phyloP scores from a whole-genome alignment of 116 monocot species.

The Phalaenopsis hybrid region DNA sequence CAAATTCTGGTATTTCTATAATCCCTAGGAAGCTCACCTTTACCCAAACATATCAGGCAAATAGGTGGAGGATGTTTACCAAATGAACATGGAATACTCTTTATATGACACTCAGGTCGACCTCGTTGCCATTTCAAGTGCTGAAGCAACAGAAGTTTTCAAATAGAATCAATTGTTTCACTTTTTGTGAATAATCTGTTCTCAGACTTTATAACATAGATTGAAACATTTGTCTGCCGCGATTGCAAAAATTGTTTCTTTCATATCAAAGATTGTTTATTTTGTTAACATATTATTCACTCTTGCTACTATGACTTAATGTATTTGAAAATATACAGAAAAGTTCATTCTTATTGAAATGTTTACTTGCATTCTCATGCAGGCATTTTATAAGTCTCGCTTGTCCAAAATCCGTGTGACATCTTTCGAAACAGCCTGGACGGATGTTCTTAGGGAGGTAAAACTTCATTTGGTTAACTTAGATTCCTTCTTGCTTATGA shows the following conservation, averaged over 20 bases:
- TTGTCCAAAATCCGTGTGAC: conserved; percentile 63
- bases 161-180: not conserved
- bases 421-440: conserved; percentile 75
- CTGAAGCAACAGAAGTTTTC: not conserved
- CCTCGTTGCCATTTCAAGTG: not conserved
- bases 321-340: not conserved
- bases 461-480: not conserved
- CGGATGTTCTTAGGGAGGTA: conserved; percentile 84
- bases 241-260: not conserved
- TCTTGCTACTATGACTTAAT: not conserved
- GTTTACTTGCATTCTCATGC: conserved; percentile 7
- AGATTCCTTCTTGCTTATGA: not conserved
- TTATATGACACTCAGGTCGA: not conserved
- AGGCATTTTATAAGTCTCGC: conserved; percentile 75
- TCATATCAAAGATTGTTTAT: not conserved
- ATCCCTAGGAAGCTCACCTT: no score
- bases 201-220: not conserved
- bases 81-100: not conserved
- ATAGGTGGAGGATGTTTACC: not conserved
- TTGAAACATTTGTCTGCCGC: not conserved
- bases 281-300: not conserved
- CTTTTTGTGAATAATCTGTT: not conserved
- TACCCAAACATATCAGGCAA: not conserved
- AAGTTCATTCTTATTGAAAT: not conserved
- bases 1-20: no score